Percentiles rank a stretch among this genome's conserved stretches.
These are phyloP conservation scores for Solanum lycopersicoides DNA, from an alignment of 257 asterid genomes.

Conservation along the genomic window DNA sequence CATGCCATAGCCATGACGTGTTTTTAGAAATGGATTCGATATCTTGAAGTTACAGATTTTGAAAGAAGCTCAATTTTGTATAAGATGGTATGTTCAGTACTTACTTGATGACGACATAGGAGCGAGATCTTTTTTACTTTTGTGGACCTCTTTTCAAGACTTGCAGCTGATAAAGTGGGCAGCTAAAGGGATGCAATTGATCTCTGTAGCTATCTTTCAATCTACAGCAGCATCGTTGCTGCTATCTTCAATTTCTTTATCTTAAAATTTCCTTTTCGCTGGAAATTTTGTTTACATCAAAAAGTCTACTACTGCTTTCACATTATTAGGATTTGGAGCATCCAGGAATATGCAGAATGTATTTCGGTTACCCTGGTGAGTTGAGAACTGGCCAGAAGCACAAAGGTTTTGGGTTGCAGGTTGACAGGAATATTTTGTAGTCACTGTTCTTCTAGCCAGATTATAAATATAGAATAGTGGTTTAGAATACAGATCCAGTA, in stretches of 20 bases:
- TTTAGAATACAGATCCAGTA: neutral
- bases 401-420: neutral
- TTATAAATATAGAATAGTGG: neutral
- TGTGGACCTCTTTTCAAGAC: neutral
- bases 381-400: neutral
- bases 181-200: neutral
- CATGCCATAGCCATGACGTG: neutral
- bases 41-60: neutral
- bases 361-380: neutral
- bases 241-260: neutral
- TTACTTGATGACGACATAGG: neutral
- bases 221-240: neutral
- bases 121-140: neutral
- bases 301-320: neutral
- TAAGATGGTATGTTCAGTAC: neutral
- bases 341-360: neutral
- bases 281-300: neutral
- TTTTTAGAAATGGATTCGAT: neutral
- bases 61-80: neutral
- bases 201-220: no score
- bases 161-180: neutral
- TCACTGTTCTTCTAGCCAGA: neutral
- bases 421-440: neutral
- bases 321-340: neutral
- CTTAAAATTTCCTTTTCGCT: neutral